Evolutionary conservation across 2,329 filamentous ascomycete genomes (phyloP), one percentile per base, ranked within the genome.

Genomic region (Capronia coronata): DNA sequence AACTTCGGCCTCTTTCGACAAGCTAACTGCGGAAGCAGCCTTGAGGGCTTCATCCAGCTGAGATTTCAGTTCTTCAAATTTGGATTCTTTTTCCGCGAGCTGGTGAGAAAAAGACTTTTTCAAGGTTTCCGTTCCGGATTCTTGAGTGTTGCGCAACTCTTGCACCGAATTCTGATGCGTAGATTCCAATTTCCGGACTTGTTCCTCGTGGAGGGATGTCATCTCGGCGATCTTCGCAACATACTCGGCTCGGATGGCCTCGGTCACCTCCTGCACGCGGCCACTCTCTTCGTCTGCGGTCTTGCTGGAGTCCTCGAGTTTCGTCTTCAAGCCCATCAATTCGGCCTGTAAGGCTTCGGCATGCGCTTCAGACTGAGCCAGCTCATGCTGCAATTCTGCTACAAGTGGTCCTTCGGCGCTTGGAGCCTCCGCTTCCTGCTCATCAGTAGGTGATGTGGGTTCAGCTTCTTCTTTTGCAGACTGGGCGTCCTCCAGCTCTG

Each of bases 231-330:
- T 53, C 35, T 57, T 49, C 21, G 46, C 40, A 8, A 40, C 48
- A 39, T 57, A 47, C 14, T 57, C 54, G 1, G 43, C 37, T 35
- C 41, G 64, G 39, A 66, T 63, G 16, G 65, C 65, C 11, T 65
- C 63, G 30, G 56, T 59, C 21, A 65, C 58, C 35, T 65, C 65
- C 44, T 68, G 57, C 21, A 68, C 65, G 47, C 69, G 72, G 9
- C 34, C 30, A 16, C 67, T 63, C 49, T 72, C 69, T 16, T 60
- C 60, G 41, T 70, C 64, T 18, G 70, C 62, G 27, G 64, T 67
- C 19, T 68, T 65, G 27, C 68, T 64, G 2, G 68, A 67, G 19
- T 65, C 65, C 16, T 67, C 64, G 1, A 35, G 62, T 65, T 52
- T 67, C 64, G 39, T 66, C 57, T 54, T 71, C 64, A 37, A 62